phyloP scores from a whole-genome alignment of 2,329 filamentous ascomycete genomes.

The Aureobasidium sp. region DNA sequence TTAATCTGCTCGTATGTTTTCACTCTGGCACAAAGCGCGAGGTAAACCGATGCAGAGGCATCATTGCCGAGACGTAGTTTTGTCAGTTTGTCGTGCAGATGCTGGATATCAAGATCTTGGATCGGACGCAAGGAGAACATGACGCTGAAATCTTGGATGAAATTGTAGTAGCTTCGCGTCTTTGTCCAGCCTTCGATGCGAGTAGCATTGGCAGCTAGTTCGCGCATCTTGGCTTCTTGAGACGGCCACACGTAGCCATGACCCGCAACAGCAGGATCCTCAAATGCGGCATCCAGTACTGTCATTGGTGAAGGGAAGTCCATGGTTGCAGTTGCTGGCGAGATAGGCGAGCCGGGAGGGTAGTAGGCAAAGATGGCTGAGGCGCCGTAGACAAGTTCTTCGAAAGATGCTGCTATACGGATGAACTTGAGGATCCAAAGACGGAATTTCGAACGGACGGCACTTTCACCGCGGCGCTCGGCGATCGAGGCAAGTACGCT shows the following conservation, averaged over 20 bases:
- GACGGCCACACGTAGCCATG: constrained; percentile 91
- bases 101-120: constrained; percentile 76
- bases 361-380: constrained; percentile 71
- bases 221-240: constrained; percentile 67
- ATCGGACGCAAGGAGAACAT: constrained; percentile 43
- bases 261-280: constrained; percentile 35
- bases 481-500: constrained; percentile 76
- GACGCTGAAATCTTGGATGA: constrained; percentile 48
- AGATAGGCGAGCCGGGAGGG: constrained; percentile 14
- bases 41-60: constrained; percentile 75
- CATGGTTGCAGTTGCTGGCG: neutral
- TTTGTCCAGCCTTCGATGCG: constrained; percentile 96
- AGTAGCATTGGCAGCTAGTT: constrained; percentile 84
- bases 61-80: constrained; percentile 67
- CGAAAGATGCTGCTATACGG: constrained; percentile 83
- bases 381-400: constrained; percentile 90
- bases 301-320: neutral
- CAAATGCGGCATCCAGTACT: neutral
- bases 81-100: constrained; percentile 85
- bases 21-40: constrained; percentile 63
- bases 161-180: constrained; percentile 90
- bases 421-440: constrained; percentile 94
- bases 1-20: constrained; percentile 68
- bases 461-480: constrained; percentile 78
- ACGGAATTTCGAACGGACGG: constrained; percentile 84